Percentiles rank a stretch among this genome's conserved stretches.
phyloP scores from a whole-genome alignment of 345 rosid genomes.

The Bruguiera parviflora region DNA sequence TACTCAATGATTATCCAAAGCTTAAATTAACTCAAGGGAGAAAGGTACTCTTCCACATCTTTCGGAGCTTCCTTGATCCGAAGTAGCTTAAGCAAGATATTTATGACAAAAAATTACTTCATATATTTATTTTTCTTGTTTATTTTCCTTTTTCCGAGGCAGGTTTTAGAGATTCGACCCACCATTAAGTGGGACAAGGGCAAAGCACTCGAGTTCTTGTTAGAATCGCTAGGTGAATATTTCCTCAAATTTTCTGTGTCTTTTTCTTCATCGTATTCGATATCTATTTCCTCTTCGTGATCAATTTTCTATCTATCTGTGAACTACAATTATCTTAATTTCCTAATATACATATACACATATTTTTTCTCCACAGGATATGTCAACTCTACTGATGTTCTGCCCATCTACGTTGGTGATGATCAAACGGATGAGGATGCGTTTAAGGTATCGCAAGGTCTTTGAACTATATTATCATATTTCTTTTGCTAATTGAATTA shows the following conservation, averaged over 20 bases:
- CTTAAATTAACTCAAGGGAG: slow-evolving; percentile 75
- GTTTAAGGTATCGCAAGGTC: slow-evolving; percentile 49
- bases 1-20: slow-evolving; percentile 59
- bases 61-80: too few relatives aligned
- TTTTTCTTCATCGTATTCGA: too few relatives aligned
- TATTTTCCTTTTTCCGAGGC: slow-evolving; percentile 9
- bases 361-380: slow-evolving; percentile 36
- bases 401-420: slow-evolving; percentile 88
- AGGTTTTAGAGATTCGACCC: slow-evolving; percentile 94
- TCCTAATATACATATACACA: neutral
- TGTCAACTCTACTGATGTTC: slow-evolving; percentile 54
- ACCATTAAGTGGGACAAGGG: slow-evolving; percentile 94
- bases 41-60: slow-evolving; percentile 47
- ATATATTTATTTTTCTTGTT: neutral
- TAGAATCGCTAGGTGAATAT: slow-evolving; percentile 76
- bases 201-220: slow-evolving; percentile 85
- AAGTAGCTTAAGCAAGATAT: too few relatives aligned
- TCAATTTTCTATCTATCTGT: too few relatives aligned
- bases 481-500: neutral
- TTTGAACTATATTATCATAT: neutral
- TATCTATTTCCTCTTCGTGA: too few relatives aligned
- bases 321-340: neutral
- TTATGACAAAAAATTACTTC: too few relatives aligned
- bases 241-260: too few relatives aligned
- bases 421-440: slow-evolving; percentile 97